Evolutionary conservation across 345 rosid species (phyloP).

Genomic region (Populus simonii): DNA sequence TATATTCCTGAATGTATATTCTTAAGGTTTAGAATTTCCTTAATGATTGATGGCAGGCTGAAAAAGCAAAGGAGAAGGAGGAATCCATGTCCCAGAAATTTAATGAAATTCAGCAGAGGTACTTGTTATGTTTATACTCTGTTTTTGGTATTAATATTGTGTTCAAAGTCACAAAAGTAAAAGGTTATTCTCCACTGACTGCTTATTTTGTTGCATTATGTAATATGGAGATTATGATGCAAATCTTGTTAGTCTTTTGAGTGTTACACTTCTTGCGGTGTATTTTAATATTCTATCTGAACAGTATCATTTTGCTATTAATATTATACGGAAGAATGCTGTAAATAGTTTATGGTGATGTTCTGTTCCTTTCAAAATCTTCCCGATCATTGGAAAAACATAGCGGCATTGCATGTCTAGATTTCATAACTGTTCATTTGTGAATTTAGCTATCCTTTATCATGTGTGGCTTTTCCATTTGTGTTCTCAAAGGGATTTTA

Average conservation of each 20-base stretch:
- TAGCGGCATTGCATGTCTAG: not conserved
- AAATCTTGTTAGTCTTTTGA: not conserved
- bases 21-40: constrained; percentile 8
- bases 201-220: not conserved
- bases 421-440: not conserved
- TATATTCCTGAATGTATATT: not conserved
- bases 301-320: not conserved
- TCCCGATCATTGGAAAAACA: not conserved
- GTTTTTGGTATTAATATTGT: not conserved
- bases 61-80: constrained; percentile 89
- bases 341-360: not conserved
- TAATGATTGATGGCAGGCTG: constrained; percentile 60
- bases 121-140: constrained; percentile 11
- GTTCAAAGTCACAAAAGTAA: not conserved
- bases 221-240: not conserved
- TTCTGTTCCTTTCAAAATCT: not conserved
- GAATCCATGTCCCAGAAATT: constrained; percentile 65
- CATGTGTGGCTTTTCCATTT: not conserved
- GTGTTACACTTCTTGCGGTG: not conserved
- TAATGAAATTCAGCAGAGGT: constrained; percentile 61
- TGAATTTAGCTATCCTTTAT: not conserved
- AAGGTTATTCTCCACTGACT: not conserved
- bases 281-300: not conserved
- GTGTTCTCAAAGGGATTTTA: not conserved
- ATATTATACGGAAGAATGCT: not conserved